Conservation (phyloP, 495 filamentous ascomycete genomes). For the Hypoxylon lienhwacheense region DNA sequence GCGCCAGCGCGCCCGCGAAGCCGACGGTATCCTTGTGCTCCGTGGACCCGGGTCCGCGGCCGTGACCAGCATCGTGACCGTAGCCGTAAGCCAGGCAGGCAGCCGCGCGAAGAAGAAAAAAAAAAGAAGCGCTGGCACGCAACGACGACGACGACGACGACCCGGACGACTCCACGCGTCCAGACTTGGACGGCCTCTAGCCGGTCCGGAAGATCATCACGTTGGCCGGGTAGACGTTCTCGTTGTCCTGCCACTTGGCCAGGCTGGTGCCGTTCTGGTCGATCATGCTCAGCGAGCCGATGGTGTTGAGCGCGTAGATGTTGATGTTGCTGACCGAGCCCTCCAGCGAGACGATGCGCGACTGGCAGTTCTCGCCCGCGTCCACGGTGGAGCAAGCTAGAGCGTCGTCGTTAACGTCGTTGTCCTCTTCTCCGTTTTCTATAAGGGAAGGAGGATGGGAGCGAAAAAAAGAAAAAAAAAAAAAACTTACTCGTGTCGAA, state of each 20-base stretch:
- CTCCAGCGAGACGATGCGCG: constrained; percentile 56
- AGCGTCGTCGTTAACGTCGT: background rate
- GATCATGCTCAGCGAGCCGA: constrained; percentile 53
- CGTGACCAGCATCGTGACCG: too few relatives aligned
- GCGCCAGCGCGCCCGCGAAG: constrained; percentile 4
- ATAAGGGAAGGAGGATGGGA: too few relatives aligned
- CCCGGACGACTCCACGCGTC: too few relatives aligned
- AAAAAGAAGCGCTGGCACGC: too few relatives aligned
- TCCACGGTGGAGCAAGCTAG: constrained; percentile 46
- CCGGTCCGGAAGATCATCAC: constrained; percentile 48
- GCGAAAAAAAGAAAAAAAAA: background rate
- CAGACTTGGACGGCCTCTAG: constrained; percentile 12
- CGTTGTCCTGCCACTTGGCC: constrained; percentile 49
- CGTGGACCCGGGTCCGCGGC: background rate
- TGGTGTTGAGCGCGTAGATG: constrained; percentile 59
- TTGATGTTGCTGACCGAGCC: constrained; percentile 50
- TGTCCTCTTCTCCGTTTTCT: background rate
- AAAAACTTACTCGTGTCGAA: constrained; percentile 44
- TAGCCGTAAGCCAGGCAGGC: constrained; percentile 1
- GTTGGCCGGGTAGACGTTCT: constrained; percentile 50
- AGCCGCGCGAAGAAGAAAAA: too few relatives aligned
- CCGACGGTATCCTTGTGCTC: constrained; percentile 12
- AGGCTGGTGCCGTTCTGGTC: constrained; percentile 44
- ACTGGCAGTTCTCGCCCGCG: constrained; percentile 56
- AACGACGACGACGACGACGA: too few relatives aligned